Base-by-base conservation (phyloP, 495 filamentous ascomycete species). In the Talaromyces adpressus region DNA sequence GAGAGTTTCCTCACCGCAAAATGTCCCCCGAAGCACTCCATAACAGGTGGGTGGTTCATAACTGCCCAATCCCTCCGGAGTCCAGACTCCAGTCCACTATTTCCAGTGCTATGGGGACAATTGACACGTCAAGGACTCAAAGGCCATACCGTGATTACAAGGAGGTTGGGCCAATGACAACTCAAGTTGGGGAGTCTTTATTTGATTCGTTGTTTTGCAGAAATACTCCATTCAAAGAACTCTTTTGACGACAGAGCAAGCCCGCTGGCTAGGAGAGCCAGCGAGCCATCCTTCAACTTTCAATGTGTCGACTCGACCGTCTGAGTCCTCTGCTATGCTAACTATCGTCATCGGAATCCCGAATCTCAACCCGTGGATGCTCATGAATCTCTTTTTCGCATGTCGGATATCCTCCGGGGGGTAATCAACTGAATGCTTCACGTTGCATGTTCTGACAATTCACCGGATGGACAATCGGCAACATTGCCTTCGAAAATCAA, bases 1-100 rank as follows among this genome's bases (percentile, higher is more conserved):
- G 45, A 49, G 45, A 25, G 22, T 56, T 56, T 56, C 20, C 52
- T 56, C 52, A 56, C 52, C 52, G 52, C 52, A 56, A 56, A 56
- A 20, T 20, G 12, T 49, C n/a, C 45, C 16, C 41, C 25, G 25
- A 27, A 27, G 29, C 22, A 6, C 3, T 18, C 1, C 6, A 4
- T 6, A 18, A 7, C 18, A 49, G 18, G 6, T 18, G 45, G 18
- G 6, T 18, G 45, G 45, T 20, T 49, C 45, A 49, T 49, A 49
- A 18, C 45, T 49, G 45, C 45, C 45, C 45, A 49, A 49, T 49
- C n/a, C 18, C 45, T 20, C 18, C 45, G 16, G n/a, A 8, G 36
- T 16, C 36, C 36, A 41, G 36, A 36, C 36, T 41, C 36, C 45
- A 18, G 45, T 49, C 45, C 16, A 49, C 45, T 49, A 20, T 49